Conservation (phyloP, 768 basidiomycete genomes). For the Mycena vitilis region DNA sequence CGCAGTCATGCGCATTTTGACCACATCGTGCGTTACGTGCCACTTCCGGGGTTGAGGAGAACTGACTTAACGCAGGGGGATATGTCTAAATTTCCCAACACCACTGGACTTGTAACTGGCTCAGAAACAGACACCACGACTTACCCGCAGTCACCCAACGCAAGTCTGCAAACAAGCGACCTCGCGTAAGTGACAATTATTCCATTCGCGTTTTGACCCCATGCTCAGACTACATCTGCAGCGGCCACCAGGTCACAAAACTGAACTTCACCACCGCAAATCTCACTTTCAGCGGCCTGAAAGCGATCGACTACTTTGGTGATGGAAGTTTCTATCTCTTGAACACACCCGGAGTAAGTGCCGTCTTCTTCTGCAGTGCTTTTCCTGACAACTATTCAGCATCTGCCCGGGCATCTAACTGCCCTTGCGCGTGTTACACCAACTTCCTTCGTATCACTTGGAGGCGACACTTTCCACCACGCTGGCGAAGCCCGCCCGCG, state of each 20-base stretch:
- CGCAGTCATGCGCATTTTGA: too few species aligned
- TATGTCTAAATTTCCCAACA: too few species aligned
- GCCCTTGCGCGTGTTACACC: conserved; percentile 33
- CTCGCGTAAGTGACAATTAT: too few species aligned
- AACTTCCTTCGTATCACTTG: conserved; percentile 19
- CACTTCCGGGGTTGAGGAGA: too few species aligned
- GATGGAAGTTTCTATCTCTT: too few species aligned
- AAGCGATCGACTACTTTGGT: background rate
- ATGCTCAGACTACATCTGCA: conserved; percentile 10
- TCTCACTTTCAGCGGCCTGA: conserved; percentile 21
- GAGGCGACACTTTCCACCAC: conserved; percentile 13
- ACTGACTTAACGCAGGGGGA: too few species aligned
- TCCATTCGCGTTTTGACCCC: too few species aligned
- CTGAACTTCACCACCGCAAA: conserved; percentile 15
- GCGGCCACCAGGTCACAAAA: conserved; percentile 22
- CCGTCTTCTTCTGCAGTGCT: background rate
- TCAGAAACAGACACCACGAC: too few species aligned
- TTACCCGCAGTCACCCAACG: too few species aligned
- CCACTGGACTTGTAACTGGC: too few species aligned
- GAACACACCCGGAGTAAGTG: conserved; percentile 29
- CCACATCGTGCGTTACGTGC: too few species aligned
- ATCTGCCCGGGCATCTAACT: conserved; percentile 28
- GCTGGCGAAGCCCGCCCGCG: background rate
- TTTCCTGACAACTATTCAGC: conserved; percentile 11
- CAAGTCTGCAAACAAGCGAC: too few species aligned